Percentiles rank a stretch among this genome's conserved stretches.
Conservation (phyloP, 176 grass and related monocot genomes). For the Carex myosuroides region DNA sequence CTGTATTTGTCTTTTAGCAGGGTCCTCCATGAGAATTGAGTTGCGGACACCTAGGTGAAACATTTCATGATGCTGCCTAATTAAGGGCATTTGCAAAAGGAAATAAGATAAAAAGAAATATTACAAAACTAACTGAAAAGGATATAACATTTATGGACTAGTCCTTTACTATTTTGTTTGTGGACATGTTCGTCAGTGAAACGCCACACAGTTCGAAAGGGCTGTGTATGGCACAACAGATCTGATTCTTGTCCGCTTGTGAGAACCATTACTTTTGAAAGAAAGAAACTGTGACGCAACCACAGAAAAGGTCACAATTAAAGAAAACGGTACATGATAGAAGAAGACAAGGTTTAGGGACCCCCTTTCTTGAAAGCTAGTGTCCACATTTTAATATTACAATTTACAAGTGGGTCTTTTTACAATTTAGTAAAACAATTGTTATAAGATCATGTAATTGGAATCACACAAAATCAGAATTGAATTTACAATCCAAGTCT, state of each 20-base stretch:
- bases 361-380: background rate
- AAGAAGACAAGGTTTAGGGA: background rate
- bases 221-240: background rate
- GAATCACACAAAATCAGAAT: background rate
- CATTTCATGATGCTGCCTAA: background rate
- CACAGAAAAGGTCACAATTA: background rate
- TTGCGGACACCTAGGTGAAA: background rate
- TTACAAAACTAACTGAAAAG: background rate
- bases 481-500: background rate
- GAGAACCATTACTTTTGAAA: slow-evolving; percentile 11
- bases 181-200: background rate
- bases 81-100: background rate
- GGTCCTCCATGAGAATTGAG: background rate
- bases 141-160: background rate
- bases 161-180: background rate
- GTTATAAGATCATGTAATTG: background rate
- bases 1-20: background rate
- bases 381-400: background rate
- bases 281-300: background rate
- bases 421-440: too few species aligned
- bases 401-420: background rate
- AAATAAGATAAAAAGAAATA: background rate
- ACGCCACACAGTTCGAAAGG: background rate
- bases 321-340: background rate
- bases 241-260: background rate